Percentiles rank a stretch among this genome's conserved stretches.
Evolutionary conservation across 2,329 filamentous ascomycete species (phyloP).

Genomic region (Nigrospora osmanthi): DNA sequence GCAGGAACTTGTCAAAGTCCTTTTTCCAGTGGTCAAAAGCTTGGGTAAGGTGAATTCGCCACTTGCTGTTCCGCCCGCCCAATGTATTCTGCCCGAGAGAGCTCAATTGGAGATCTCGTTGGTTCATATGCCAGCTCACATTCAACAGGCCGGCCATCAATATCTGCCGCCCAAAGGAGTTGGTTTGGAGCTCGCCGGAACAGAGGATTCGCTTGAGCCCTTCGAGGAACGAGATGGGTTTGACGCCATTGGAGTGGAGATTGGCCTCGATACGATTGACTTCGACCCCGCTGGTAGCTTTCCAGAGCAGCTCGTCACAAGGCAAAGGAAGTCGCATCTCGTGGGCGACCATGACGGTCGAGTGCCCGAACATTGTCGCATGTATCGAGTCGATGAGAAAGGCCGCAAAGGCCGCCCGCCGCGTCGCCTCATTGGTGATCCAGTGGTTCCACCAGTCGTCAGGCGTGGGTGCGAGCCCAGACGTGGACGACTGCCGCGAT

Average conservation of each 20-base stretch:
- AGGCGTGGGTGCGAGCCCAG: slow-evolving; percentile 57
- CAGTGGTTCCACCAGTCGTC: slow-evolving; percentile 95
- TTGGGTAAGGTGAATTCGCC: slow-evolving; percentile 75
- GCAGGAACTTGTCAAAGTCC: slow-evolving; percentile 78
- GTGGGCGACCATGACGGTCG: slow-evolving; percentile 92
- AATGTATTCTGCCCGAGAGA: slow-evolving; percentile 69
- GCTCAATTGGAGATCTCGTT: slow-evolving; percentile 86
- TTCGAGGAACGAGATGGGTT: slow-evolving; percentile 81
- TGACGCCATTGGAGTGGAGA: slow-evolving; percentile 72
- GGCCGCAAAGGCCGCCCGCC: slow-evolving; percentile 83
- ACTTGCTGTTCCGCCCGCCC: slow-evolving; percentile 75
- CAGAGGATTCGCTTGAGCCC: slow-evolving; percentile 85
- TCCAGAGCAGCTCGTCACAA: slow-evolving; percentile 90
- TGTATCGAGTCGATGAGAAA: slow-evolving; percentile 95
- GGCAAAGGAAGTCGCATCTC: slow-evolving; percentile 88
- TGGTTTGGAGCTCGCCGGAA: slow-evolving; percentile 78
- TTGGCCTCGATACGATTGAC: slow-evolving; percentile 78
- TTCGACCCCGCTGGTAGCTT: slow-evolving; percentile 78
- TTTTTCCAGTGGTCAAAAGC: slow-evolving; percentile 92
- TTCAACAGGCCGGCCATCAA: slow-evolving; percentile 91
- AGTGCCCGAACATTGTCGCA: slow-evolving; percentile 96
- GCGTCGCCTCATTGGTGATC: slow-evolving; percentile 89
- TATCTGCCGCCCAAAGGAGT: slow-evolving; percentile 86
- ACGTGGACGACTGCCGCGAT: slow-evolving; percentile 54
- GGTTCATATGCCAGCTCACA: slow-evolving; percentile 96